phyloP scores from a whole-genome alignment of 1,139 yeast species.

The Suhomyces maxii region DNA sequence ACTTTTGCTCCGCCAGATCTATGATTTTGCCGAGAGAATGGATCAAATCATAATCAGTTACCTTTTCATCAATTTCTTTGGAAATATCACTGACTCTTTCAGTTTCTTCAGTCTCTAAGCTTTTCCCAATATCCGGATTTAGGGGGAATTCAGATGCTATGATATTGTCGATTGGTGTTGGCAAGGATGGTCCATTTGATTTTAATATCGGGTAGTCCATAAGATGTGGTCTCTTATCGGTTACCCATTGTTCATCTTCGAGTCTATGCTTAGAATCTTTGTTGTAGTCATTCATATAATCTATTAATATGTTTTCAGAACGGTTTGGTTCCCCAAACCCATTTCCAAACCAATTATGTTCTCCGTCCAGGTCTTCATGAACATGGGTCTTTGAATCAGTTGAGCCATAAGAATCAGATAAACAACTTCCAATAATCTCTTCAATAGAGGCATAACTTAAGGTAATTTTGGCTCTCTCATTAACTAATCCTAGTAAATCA shows the following conservation, averaged over 20 bases:
- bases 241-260: conserved; percentile 2
- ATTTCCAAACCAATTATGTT: conserved; percentile 5
- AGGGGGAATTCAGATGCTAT: background rate
- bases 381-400: conserved; percentile 1
- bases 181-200: background rate
- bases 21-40: conserved; percentile 2
- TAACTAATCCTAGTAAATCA: conserved; percentile 54
- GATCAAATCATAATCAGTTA: conserved; percentile 2
- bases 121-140: background rate
- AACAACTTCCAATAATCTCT: conserved; percentile 63
- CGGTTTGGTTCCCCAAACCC: background rate
- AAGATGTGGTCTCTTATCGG: background rate
- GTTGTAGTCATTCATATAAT: background rate
- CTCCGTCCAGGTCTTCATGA: conserved; percentile 4
- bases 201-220: conserved; percentile 1
- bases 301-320: background rate
- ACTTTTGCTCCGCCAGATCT: conserved; percentile 1
- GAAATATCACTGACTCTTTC: background rate
- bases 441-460: conserved; percentile 60
- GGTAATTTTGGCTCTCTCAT: conserved; percentile 58
- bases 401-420: conserved; percentile 36
- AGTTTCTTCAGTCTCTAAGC: background rate
- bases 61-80: conserved; percentile 1
- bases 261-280: background rate
- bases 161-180: background rate